Conservation (phyloP, 805 yeast species). For the Saccharomycopsis olivae region DNA sequence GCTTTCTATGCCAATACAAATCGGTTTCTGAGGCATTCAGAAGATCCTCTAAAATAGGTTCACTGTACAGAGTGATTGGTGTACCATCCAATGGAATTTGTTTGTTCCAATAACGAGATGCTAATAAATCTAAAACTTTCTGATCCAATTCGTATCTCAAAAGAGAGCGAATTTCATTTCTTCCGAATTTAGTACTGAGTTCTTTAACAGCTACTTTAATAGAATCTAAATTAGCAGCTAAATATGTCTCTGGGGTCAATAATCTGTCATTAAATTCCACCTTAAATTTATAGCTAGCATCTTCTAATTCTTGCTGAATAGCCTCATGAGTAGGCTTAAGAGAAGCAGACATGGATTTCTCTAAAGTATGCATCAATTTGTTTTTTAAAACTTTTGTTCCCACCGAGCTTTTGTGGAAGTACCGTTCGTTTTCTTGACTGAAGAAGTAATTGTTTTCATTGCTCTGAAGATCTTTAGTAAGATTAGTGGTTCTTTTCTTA, state of each 20-base stretch:
- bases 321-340: constrained; percentile 78
- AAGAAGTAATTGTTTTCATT: constrained; percentile 46
- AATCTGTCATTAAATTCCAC: constrained; percentile 95
- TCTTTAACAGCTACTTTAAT: constrained; percentile 82
- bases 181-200: constrained; percentile 68
- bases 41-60: constrained; percentile 46
- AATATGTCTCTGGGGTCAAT: constrained; percentile 85
- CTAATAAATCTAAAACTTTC: constrained; percentile 73
- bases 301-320: constrained; percentile 87
- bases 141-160: constrained; percentile 83
- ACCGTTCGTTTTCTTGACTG: constrained; percentile 43
- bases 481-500: constrained; percentile 20
- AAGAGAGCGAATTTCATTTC: constrained; percentile 70
- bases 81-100: constrained; percentile 26
- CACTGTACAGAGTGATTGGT: constrained; percentile 21
- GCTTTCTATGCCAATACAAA: constrained; percentile 75
- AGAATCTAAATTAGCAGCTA: constrained; percentile 84
- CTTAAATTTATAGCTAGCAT: constrained; percentile 82
- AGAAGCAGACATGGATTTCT: constrained; percentile 81
- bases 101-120: constrained; percentile 87
- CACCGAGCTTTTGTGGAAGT: constrained; percentile 52
- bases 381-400: constrained; percentile 69
- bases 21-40: constrained; percentile 53
- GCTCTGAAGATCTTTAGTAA: constrained; percentile 20
- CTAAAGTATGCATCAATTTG: constrained; percentile 78